Percentiles rank a stretch among this genome's conserved stretches.
These are phyloP conservation scores for Pseudogymnoascus sp. DNA, from an alignment of 2,329 filamentous ascomycete species.

Conservation along the genomic window DNA sequence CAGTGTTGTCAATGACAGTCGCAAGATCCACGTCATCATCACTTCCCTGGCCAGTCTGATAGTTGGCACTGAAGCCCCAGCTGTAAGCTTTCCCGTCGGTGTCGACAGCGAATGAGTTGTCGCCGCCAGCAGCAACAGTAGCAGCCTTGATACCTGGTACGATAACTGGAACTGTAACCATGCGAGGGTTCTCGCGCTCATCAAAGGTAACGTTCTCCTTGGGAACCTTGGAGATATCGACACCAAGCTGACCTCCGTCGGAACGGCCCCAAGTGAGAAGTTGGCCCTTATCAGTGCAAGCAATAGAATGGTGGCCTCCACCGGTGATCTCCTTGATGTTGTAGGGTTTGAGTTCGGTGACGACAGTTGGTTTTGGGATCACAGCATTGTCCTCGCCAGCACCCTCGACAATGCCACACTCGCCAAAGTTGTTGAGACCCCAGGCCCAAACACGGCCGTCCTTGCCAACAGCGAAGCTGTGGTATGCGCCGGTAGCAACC, in stretches of 20 bases:
- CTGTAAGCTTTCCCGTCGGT: slow-evolving; percentile 61
- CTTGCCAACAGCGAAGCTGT: slow-evolving; percentile 67
- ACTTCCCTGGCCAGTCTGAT: slow-evolving; percentile 69
- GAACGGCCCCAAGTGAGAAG: slow-evolving; percentile 53
- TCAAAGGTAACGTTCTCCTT: slow-evolving; percentile 55
- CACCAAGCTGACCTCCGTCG: slow-evolving; percentile 46
- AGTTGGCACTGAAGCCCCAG: slow-evolving; percentile 75
- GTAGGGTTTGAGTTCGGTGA: slow-evolving; percentile 54
- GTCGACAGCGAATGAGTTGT: slow-evolving; percentile 65
- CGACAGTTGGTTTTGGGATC: slow-evolving; percentile 60
- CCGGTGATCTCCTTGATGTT: slow-evolving; percentile 62
- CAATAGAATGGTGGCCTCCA: slow-evolving; percentile 67
- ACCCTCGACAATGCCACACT: slow-evolving; percentile 59
- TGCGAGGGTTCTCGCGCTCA: slow-evolving; percentile 56
- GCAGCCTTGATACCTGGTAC: slow-evolving; percentile 50
- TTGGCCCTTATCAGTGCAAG: slow-evolving; percentile 47
- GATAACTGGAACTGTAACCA: slow-evolving; percentile 56
- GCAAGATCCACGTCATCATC: slow-evolving; percentile 73
- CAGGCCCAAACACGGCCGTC: slow-evolving; percentile 66
- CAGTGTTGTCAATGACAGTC: slow-evolving; percentile 75
- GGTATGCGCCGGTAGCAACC: slow-evolving; percentile 60
- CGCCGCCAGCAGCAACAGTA: slow-evolving; percentile 54
- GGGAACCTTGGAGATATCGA: slow-evolving; percentile 46
- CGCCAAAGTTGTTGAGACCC: slow-evolving; percentile 81
- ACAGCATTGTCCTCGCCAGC: slow-evolving; percentile 61